Evolutionary conservation across 768 basidiomycete species (phyloP).

Genomic region (Stropharia rugosoannulata): DNA sequence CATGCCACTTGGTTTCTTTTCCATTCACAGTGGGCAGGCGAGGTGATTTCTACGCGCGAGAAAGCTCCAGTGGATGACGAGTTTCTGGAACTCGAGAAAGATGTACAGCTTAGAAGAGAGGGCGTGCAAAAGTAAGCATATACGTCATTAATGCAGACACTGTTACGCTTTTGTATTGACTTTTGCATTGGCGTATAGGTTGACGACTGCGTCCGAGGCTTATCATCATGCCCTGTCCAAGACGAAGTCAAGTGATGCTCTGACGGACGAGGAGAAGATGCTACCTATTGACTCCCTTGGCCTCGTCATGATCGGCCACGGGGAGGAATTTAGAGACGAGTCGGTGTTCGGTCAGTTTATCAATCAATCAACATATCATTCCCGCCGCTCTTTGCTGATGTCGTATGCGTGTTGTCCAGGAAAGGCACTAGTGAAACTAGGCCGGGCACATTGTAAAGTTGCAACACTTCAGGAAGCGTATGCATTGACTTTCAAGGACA

Average conservation of each 20-base stretch:
- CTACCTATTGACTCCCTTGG: slow-evolving; percentile 78
- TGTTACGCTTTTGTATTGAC: not conserved
- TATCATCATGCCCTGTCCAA: slow-evolving; percentile 74
- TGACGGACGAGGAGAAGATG: slow-evolving; percentile 68
- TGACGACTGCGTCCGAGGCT: slow-evolving; percentile 67
- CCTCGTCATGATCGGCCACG: slow-evolving; percentile 83
- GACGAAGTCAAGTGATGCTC: slow-evolving; percentile 65
- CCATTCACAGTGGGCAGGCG: slow-evolving; percentile 74
- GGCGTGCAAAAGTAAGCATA: slow-evolving; percentile 67
- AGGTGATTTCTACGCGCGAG: slow-evolving; percentile 82
- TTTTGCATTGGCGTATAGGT: slow-evolving; percentile 36
- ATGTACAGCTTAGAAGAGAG: slow-evolving; percentile 77
- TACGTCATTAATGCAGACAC: not conserved
- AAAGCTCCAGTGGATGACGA: slow-evolving; percentile 79
- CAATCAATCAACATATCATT: not conserved
- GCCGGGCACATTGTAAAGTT: slow-evolving; percentile 82
- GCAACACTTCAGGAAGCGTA: slow-evolving; percentile 85
- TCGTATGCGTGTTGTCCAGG: slow-evolving; percentile 39
- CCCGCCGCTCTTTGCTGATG: not conserved
- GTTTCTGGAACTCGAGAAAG: slow-evolving; percentile 77
- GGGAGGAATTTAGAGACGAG: slow-evolving; percentile 77
- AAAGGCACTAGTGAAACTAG: slow-evolving; percentile 68
- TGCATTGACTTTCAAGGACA: slow-evolving; percentile 69
- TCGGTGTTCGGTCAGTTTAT: slow-evolving; percentile 61
- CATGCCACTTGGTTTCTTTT: slow-evolving; percentile 23